Evolutionary conservation across 345 rosid species (phyloP).

Genomic region (Litchi chinensis): DNA sequence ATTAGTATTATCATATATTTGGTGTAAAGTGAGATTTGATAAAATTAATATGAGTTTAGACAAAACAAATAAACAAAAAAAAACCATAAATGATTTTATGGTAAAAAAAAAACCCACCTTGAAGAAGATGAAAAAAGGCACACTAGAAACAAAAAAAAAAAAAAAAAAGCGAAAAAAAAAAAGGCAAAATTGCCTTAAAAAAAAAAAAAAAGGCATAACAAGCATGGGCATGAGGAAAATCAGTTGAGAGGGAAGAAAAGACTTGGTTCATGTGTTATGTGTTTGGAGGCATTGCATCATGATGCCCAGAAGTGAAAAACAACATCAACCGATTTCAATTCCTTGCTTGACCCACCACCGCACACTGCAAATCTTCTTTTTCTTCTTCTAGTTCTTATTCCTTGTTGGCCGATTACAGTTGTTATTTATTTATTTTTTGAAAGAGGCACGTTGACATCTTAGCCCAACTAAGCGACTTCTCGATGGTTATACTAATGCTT

Average conservation of each 20-base stretch:
- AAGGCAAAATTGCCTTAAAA: not conserved
- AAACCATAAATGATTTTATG: not conserved
- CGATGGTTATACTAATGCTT: too few species aligned
- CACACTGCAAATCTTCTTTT: slow-evolving; percentile 34
- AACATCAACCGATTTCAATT: slow-evolving; percentile 58
- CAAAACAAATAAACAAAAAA: not conserved
- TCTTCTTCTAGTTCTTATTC: too few species aligned
- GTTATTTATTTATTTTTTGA: too few species aligned
- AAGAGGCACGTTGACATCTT: too few species aligned
- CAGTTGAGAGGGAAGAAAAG: slow-evolving; percentile 85
- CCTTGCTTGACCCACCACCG: slow-evolving; percentile 89
- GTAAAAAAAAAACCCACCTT: slow-evolving; percentile 48
- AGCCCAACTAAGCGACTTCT: too few species aligned
- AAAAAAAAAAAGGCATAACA: not conserved
- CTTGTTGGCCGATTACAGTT: too few species aligned
- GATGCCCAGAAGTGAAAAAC: slow-evolving; percentile 94
- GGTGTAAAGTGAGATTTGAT: too few species aligned
- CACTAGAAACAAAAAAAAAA: slow-evolving; percentile 64
- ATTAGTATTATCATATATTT: too few species aligned
- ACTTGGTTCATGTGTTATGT: slow-evolving; percentile 98
- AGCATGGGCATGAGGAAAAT: slow-evolving; percentile 80
- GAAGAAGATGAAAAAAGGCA: slow-evolving; percentile 82
- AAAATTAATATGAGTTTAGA: too few species aligned
- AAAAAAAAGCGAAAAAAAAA: too few species aligned
- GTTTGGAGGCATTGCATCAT: slow-evolving; percentile 99